Percentiles rank a stretch among this genome's conserved stretches.
phyloP scores from a whole-genome alignment of 768 basidiomycete genomes.

The Cystofilobasidium bisporidii region DNA sequence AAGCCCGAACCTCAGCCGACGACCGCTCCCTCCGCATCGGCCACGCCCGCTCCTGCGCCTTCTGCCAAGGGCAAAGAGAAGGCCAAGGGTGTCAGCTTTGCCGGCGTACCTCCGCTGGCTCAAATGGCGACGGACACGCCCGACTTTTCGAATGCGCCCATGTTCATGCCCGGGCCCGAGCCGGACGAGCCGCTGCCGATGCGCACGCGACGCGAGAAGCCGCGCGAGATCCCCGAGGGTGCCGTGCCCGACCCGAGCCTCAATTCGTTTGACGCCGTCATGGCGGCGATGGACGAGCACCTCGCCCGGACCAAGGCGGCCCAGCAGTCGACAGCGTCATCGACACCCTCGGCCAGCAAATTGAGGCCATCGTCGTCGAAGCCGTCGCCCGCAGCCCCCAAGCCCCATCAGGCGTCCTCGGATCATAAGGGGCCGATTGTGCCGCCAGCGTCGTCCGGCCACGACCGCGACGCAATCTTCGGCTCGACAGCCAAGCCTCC shows the following conservation, averaged over 20 bases:
- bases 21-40: neutral
- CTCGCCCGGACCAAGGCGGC: slow-evolving; percentile 42
- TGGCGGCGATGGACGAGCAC: slow-evolving; percentile 89
- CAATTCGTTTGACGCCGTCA: slow-evolving; percentile 88
- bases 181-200: slow-evolving; percentile 6
- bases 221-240: neutral
- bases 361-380: too few species aligned
- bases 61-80: neutral
- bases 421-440: neutral
- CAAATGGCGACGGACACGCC: slow-evolving; percentile 18
- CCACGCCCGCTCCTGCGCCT: neutral
- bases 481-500: neutral
- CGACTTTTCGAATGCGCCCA: slow-evolving; percentile 9
- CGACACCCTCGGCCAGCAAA: neutral
- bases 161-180: slow-evolving; percentile 7
- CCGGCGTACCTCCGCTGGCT: slow-evolving; percentile 10
- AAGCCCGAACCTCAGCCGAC: neutral
- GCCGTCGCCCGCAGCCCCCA: neutral
- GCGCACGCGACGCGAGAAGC: slow-evolving; percentile 4
- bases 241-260: slow-evolving; percentile 53
- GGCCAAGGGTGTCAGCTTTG: slow-evolving; percentile 8
- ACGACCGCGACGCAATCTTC: neutral
- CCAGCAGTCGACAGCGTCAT: neutral
- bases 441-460: neutral
- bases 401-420: slow-evolving; percentile 1